A percentile compares a stretch with the other conserved stretches of the same genome.
These are phyloP conservation scores for Thelonectria rubi DNA, from an alignment of 2,329 filamentous ascomycete genomes.

Conservation along the genomic window DNA sequence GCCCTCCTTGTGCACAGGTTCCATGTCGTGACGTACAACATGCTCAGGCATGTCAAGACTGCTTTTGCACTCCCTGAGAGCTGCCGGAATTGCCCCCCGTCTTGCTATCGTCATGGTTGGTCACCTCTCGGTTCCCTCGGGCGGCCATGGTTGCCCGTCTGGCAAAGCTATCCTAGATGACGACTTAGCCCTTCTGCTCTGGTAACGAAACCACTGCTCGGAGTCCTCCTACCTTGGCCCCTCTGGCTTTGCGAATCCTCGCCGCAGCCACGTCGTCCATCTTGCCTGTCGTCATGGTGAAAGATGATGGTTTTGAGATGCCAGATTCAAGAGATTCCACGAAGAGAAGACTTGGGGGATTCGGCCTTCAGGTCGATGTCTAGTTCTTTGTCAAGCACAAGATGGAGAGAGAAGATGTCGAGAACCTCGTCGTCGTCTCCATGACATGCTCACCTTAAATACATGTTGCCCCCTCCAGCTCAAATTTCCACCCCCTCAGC, in stretches of 20 bases:
- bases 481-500: slow-evolving; percentile 17
- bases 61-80: slow-evolving; percentile 7
- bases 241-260: slow-evolving; percentile 53
- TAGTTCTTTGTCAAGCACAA: not conserved
- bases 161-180: slow-evolving; percentile 48
- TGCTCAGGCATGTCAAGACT: no score
- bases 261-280: slow-evolving; percentile 55
- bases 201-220: not conserved
- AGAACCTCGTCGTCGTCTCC: not conserved
- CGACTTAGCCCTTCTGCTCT: not conserved
- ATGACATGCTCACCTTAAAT: slow-evolving; percentile 6
- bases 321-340: not conserved
- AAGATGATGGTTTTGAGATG: not conserved
- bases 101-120: slow-evolving; percentile 2
- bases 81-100: slow-evolving; percentile 1
- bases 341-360: no score
- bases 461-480: slow-evolving; percentile 3
- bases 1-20: not conserved
- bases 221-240: slow-evolving; percentile 47
- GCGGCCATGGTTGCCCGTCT: slow-evolving; percentile 49
- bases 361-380: no score
- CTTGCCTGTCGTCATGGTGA: slow-evolving; percentile 39
- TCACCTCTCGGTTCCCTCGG: slow-evolving; percentile 43
- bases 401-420: not conserved
- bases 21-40: not conserved